Percentiles rank a stretch among this genome's conserved stretches.
These are phyloP conservation scores for Retiboletus flavoniger DNA, from an alignment of 1,284 basidiomycete species.

Conservation along the genomic window DNA sequence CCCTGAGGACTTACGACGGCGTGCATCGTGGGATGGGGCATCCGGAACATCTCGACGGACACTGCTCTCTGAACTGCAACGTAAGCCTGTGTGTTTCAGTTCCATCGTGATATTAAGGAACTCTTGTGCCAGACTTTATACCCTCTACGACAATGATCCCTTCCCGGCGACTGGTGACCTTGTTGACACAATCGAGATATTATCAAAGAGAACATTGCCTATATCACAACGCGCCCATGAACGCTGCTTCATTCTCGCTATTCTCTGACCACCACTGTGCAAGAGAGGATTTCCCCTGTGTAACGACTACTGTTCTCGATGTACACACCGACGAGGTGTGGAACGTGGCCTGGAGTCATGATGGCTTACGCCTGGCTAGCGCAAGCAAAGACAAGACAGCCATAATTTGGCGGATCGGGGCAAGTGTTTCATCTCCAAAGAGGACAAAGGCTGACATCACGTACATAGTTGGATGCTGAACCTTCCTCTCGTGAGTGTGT, in stretches of 20 bases:
- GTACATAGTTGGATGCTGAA: constrained; percentile 46
- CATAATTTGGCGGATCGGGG: constrained; percentile 87
- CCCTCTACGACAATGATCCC: constrained; percentile 92
- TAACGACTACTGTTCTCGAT: constrained; percentile 80
- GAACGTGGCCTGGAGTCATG: constrained; percentile 93
- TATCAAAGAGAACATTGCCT: constrained; percentile 78
- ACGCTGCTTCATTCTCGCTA: constrained; percentile 68
- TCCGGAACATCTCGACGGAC: constrained; percentile 73
- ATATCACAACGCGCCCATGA: constrained; percentile 73
- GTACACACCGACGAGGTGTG: constrained; percentile 94
- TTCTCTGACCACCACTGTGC: constrained; percentile 86
- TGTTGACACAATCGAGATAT: constrained; percentile 84
- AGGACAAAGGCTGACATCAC: constrained; percentile 8
- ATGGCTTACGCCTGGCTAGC: constrained; percentile 82
- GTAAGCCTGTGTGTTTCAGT: constrained; percentile 46
- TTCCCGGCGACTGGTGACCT: constrained; percentile 78
- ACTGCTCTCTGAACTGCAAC: constrained; percentile 80
- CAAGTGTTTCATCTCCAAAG: constrained; percentile 40
- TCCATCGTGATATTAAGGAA: not conserved
- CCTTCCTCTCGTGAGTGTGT: constrained; percentile 58
- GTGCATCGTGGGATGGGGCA: constrained; percentile 90
- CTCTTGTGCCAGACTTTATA: constrained; percentile 64
- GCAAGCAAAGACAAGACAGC: constrained; percentile 85
- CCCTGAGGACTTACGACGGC: constrained; percentile 77
- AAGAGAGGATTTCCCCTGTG: constrained; percentile 77